Evolutionary conservation across 352 stramenopile genomes (phyloP).

Genomic region (Globisporangium abappressorium): DNA sequence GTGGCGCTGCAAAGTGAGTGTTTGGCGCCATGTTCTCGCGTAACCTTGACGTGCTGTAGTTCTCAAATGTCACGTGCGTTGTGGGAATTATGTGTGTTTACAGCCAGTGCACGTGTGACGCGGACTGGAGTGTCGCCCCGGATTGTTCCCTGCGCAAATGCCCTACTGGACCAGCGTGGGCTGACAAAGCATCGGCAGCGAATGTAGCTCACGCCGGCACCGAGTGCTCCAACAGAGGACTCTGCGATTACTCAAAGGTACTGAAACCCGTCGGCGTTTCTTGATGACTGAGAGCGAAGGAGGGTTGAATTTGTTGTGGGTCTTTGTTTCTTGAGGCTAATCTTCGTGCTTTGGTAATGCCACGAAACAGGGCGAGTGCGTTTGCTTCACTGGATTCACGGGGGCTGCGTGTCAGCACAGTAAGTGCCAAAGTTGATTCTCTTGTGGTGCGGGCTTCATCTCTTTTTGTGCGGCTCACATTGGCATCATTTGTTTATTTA

Average conservation of each 20-base stretch:
- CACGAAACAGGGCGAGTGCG: slow-evolving; percentile 42
- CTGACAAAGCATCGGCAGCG: slow-evolving; percentile 67
- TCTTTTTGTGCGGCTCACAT: not conserved
- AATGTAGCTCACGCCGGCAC: slow-evolving; percentile 49
- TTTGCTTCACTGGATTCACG: slow-evolving; percentile 54
- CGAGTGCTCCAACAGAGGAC: slow-evolving; percentile 64
- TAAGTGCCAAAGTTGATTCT: slow-evolving; percentile 14
- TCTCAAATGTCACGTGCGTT: not conserved
- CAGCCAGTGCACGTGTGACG: slow-evolving; percentile 70
- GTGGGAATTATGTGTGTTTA: not conserved
- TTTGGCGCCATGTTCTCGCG: not conserved
- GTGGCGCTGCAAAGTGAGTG: slow-evolving; percentile 43
- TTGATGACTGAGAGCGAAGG: not conserved
- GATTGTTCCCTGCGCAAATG: slow-evolving; percentile 76
- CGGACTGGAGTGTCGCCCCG: slow-evolving; percentile 52
- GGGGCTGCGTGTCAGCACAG: slow-evolving; percentile 57
- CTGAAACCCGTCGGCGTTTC: too few species aligned
- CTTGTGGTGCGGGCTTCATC: not conserved
- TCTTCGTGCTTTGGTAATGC: not conserved
- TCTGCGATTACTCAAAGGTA: slow-evolving; percentile 61
- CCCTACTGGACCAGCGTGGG: slow-evolving; percentile 65
- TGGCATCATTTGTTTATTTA: too few species aligned
- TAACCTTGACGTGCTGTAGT: not conserved
- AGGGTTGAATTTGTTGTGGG: not conserved
- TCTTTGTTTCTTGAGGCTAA: slow-evolving; percentile 1